These are phyloP conservation scores for Phaeosphaeriaceae sp. DNA, from an alignment of 2,329 filamentous ascomycete genomes.

Conservation along the genomic window DNA sequence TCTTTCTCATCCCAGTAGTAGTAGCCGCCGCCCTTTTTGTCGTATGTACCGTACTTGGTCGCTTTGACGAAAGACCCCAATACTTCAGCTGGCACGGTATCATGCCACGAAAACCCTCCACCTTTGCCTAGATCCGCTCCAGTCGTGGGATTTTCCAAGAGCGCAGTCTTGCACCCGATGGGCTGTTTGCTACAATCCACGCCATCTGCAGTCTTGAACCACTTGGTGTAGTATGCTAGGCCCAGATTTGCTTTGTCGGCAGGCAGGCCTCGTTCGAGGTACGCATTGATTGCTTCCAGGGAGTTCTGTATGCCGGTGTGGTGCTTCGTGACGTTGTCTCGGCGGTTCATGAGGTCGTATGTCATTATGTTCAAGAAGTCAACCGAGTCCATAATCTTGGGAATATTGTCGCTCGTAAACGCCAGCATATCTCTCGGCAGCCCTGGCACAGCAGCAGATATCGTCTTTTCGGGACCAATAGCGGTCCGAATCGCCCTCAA, in stretches of 20 bases:
- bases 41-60: conserved; percentile 60
- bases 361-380: conserved; percentile 76
- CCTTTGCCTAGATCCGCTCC: conserved; percentile 66
- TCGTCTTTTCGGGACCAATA: conserved; percentile 63
- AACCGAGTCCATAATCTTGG: conserved; percentile 64
- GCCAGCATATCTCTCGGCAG: conserved; percentile 71
- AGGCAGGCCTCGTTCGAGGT: conserved; percentile 63
- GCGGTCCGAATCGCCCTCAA: conserved; percentile 66
- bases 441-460: conserved; percentile 73
- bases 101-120: conserved; percentile 61
- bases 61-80: conserved; percentile 65
- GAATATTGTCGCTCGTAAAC: conserved; percentile 63
- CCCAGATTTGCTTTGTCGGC: conserved; percentile 67
- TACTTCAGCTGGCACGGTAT: conserved; percentile 50
- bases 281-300: conserved; percentile 63
- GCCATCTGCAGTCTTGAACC: conserved; percentile 61
- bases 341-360: conserved; percentile 74
- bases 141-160: conserved; percentile 65
- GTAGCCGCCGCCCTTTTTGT: conserved; percentile 65
- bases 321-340: conserved; percentile 68
- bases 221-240: conserved; percentile 73
- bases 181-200: conserved; percentile 57
- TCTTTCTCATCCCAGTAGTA: conserved; percentile 70
- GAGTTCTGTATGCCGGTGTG: conserved; percentile 68
- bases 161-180: conserved; percentile 66